phyloP scores from a whole-genome alignment of 2,329 filamentous ascomycete genomes.

The Lasiodiplodia gonubiensis region DNA sequence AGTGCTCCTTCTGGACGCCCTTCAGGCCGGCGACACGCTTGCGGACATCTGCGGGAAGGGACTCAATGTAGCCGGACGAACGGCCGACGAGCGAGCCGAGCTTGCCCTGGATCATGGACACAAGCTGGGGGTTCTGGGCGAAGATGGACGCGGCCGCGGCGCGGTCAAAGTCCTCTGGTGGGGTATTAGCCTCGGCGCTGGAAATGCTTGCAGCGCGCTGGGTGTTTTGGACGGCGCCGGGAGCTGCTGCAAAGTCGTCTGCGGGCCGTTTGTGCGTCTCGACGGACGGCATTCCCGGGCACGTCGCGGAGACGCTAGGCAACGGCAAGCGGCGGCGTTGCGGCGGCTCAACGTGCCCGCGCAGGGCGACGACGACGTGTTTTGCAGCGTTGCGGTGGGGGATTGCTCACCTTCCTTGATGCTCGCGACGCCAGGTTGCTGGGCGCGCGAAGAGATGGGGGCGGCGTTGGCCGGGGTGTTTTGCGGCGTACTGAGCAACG shows the following conservation, averaged over 20 bases:
- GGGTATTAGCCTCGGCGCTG: conserved; percentile 44
- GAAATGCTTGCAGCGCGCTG: conserved; percentile 29
- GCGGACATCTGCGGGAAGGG: conserved; percentile 84
- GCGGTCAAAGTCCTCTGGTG: conserved; percentile 85
- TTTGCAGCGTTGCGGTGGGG: not conserved
- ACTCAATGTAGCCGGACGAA: conserved; percentile 98
- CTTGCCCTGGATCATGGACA: conserved; percentile 97
- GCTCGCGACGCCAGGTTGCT: conserved; percentile 90
- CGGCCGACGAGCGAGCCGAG: conserved; percentile 90
- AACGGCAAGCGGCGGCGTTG: conserved; percentile 11
- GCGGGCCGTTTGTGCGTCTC: conserved; percentile 20
- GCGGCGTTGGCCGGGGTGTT: conserved; percentile 96
- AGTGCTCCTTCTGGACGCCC: conserved; percentile 98
- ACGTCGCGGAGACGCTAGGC: conserved; percentile 4
- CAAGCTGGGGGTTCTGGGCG: conserved; percentile 90
- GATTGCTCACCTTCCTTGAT: conserved; percentile 88
- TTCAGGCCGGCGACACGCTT: conserved; percentile 94
- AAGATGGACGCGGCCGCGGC: conserved; percentile 88
- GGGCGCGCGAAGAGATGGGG: conserved; percentile 95
- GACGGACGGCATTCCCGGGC: conserved; percentile 12
- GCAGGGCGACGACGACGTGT: conserved; percentile 28
- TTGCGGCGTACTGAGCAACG: conserved; percentile 80
- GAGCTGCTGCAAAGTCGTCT: not conserved
- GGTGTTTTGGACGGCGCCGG: not conserved
- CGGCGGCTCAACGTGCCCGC: not conserved